Percentiles rank a stretch among this genome's conserved stretches.
phyloP scores from a whole-genome alignment of 2,329 filamentous ascomycete species.

The Nothophoma quercina region DNA sequence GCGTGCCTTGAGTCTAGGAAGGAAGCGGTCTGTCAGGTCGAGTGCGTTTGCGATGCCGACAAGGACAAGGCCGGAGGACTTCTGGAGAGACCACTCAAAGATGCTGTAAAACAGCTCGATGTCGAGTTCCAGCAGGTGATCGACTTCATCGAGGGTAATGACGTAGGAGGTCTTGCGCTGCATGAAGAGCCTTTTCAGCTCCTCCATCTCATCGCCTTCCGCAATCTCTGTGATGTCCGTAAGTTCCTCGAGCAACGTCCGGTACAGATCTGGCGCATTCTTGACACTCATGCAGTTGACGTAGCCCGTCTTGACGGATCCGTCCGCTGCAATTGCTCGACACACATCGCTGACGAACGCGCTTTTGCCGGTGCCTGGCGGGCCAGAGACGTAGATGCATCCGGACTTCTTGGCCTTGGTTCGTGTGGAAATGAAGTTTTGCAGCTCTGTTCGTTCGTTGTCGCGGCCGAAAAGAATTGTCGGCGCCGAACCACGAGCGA shows the following conservation, averaged over 20 bases:
- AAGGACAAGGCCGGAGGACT: constrained; percentile 79
- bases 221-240: constrained; percentile 65
- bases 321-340: constrained; percentile 61
- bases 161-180: constrained; percentile 70
- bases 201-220: constrained; percentile 72
- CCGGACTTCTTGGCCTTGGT: constrained; percentile 70
- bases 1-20: constrained; percentile 90
- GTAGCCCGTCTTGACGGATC: constrained; percentile 72
- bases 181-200: constrained; percentile 75
- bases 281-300: constrained; percentile 99
- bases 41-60: constrained; percentile 96
- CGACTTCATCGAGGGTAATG: constrained; percentile 94
- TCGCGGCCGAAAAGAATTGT: constrained; percentile 81
- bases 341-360: constrained; percentile 87
- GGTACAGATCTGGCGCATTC: constrained; percentile 83
- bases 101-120: constrained; percentile 88
- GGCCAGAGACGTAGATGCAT: constrained; percentile 93
- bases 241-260: constrained; percentile 75
- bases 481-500: constrained; percentile 79
- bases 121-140: constrained; percentile 88
- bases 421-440: constrained; percentile 71
- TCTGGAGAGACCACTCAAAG: constrained; percentile 95
- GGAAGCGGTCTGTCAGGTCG: constrained; percentile 92
- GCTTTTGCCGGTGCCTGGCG: constrained; percentile 95
- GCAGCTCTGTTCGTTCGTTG: constrained; percentile 69